phyloP scores from a whole-genome alignment of 2,329 filamentous ascomycete species.

The Alternaria solani region DNA sequence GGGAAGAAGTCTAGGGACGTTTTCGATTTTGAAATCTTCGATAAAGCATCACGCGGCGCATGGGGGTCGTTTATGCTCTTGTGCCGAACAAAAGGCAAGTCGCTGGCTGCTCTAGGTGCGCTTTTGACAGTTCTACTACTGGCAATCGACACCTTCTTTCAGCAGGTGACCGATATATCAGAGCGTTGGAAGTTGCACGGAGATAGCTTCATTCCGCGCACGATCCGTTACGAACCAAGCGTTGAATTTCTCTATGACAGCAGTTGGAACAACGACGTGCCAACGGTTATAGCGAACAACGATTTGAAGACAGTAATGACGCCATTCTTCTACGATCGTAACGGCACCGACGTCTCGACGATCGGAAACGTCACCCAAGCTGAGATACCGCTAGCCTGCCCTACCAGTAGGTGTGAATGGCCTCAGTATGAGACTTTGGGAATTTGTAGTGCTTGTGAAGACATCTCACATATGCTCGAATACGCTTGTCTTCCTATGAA shows the following conservation, averaged over 20 bases:
- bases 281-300: no score
- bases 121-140: conserved; percentile 30
- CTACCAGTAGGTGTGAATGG: conserved; percentile 37
- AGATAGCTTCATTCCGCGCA: conserved; percentile 26
- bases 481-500: conserved; percentile 24
- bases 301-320: no score
- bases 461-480: conserved; percentile 23
- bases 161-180: conserved; percentile 32
- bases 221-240: no score
- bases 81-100: conserved; percentile 28
- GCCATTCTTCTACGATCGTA: no score
- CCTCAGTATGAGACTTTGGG: no score
- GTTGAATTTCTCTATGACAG: no score
- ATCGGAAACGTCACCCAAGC: no score
- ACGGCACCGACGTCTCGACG: no score
- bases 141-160: conserved; percentile 42
- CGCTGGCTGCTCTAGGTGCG: conserved; percentile 31
- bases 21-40: conserved; percentile 44
- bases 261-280: no score
- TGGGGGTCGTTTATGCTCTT: conserved; percentile 33
- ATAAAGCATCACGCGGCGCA: conserved; percentile 37
- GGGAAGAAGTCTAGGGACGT: conserved; percentile 26
- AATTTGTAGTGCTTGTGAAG: conserved; percentile 35
- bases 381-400: conserved; percentile 36
- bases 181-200: conserved; percentile 18